A percentile compares a stretch with the other conserved stretches of the same genome.
These are phyloP conservation scores for Penicillium verrucosum DNA, from an alignment of 2,329 filamentous ascomycete genomes.

Conservation along the genomic window DNA sequence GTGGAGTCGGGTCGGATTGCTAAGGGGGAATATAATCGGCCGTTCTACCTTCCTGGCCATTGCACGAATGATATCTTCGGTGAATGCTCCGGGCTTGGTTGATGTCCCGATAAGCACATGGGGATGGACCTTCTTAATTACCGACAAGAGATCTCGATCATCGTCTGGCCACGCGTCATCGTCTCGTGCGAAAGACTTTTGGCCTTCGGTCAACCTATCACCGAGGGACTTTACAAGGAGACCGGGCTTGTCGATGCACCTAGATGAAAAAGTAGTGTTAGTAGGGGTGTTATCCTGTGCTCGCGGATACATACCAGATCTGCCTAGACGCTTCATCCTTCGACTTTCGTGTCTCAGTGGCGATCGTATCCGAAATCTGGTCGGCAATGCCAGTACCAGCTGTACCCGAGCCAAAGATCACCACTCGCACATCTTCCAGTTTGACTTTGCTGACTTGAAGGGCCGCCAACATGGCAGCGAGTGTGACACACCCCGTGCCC, in stretches of 20 bases:
- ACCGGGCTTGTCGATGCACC: slow-evolving; percentile 78
- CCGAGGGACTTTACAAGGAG: slow-evolving; percentile 64
- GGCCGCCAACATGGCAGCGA: slow-evolving; percentile 76
- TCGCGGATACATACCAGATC: slow-evolving; percentile 60
- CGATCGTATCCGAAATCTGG: slow-evolving; percentile 76
- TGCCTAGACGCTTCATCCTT: slow-evolving; percentile 74
- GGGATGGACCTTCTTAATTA: slow-evolving; percentile 69
- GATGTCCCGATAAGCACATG: slow-evolving; percentile 83
- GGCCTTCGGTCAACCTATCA: slow-evolving; percentile 62
- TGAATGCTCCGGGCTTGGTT: slow-evolving; percentile 73
- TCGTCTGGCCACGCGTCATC: slow-evolving; percentile 61
- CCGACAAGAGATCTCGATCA: slow-evolving; percentile 58
- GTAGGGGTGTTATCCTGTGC: not conserved
- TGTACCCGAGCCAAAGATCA: slow-evolving; percentile 77
- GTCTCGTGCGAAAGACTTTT: slow-evolving; percentile 64
- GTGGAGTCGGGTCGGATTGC: slow-evolving; percentile 79
- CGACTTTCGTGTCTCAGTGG: slow-evolving; percentile 61
- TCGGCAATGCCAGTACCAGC: slow-evolving; percentile 85
- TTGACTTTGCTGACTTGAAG: slow-evolving; percentile 66
- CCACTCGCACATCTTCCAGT: slow-evolving; percentile 65
- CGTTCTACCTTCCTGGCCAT: slow-evolving; percentile 71
- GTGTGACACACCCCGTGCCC: slow-evolving; percentile 81
- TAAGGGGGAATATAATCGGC: slow-evolving; percentile 77
- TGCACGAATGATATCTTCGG: slow-evolving; percentile 66
- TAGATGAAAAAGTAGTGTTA: slow-evolving; percentile 31